Conservation (phyloP, 495 filamentous ascomycete species). For the Xylaria telfairii region DNA sequence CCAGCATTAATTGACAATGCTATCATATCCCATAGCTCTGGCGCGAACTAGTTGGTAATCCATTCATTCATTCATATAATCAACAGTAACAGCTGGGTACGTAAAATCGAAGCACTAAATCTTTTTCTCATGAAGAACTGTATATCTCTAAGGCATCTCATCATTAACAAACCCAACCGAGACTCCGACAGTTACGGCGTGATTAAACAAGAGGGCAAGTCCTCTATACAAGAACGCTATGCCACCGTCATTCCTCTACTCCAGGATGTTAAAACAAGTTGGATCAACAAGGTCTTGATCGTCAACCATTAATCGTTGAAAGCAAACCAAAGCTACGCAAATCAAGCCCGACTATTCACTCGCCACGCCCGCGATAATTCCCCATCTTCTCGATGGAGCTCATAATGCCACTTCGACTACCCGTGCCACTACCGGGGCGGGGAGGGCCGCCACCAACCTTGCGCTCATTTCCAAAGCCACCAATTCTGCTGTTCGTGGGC, state of each 20-base stretch:
- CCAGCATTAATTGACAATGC: not conserved
- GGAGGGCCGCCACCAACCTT: conserved; percentile 52
- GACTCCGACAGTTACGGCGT: conserved; percentile 29
- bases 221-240: conserved; percentile 27
- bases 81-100: not conserved
- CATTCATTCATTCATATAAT: not conserved
- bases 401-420: conserved; percentile 67
- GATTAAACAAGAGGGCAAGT: conserved; percentile 28
- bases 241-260: conserved; percentile 9
- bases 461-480: conserved; percentile 48
- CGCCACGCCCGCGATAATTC: conserved; percentile 44
- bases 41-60: not conserved
- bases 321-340: conserved; percentile 2
- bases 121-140: conserved; percentile 2
- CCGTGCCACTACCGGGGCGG: conserved; percentile 48
- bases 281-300: conserved; percentile 4
- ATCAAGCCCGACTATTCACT: conserved; percentile 20
- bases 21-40: not conserved
- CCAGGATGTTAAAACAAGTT: not conserved
- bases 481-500: conserved; percentile 50
- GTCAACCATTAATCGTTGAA: not conserved
- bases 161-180: conserved; percentile 19
- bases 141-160: conserved; percentile 18
- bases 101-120: not conserved
- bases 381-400: conserved; percentile 76